Evolutionary conservation across 805 yeast species (phyloP), one percentile per base, ranked within the genome.

Genomic region (Candida golubevii): DNA sequence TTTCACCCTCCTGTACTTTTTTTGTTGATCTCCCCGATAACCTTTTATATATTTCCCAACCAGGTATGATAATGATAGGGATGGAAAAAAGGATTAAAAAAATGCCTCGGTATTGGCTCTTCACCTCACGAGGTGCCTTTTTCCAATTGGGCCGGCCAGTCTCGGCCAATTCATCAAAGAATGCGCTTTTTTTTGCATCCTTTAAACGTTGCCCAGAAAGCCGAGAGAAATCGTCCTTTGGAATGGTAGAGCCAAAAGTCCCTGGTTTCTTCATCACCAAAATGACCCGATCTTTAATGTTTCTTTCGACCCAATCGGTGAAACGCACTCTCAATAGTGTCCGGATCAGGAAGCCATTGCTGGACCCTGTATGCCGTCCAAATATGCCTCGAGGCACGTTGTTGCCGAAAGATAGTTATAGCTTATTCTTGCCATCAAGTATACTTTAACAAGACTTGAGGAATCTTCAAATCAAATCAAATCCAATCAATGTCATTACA

Each of bases 141-240:
- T 69, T 68, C 76, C 76, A 71, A 53, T 70, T 61, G 6, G 71
- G 69, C 43, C 56, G 53, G 8, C 75, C 76, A 0, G 74, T 69
- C 36, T 65, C 65, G 7, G 61, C 64, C 46, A 69, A 55, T 41
- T 65, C 70, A 35, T 58, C 53, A 30, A 67, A 58, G 46, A 70
- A 71, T 36, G 67, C 71, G 9, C 63, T 56, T 26, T 58, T 54
- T 10, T 54, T 53, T 15, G 38, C 44, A 31, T 33, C 39, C 23
- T 43, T 38, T 36, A 39, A 39, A 14, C 36, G 27, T 18, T 39
- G 31, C n/a, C 42, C 42, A 13, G 46, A 43, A 8, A 38, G 38
- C 8, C 42, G 46, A 6, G 46, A 43, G 18, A 38, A 32, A 26
- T 43, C 46, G 26, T 36, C 46, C 11, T 33, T 41, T 10, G 44